phyloP scores from a whole-genome alignment of 106 monocot species.

The Ottelia alismoides region DNA sequence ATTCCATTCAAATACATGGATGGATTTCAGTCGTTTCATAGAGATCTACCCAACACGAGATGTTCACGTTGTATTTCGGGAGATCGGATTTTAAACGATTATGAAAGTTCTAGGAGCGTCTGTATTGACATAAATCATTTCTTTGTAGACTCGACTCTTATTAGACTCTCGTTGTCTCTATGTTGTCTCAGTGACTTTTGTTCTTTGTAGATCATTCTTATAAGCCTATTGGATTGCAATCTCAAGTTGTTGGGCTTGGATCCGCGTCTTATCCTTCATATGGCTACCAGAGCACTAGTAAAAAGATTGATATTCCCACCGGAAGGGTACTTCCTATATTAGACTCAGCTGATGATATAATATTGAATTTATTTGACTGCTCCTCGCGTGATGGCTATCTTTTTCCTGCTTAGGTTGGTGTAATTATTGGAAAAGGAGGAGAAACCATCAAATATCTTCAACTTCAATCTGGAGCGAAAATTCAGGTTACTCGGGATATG shows the following conservation, averaged over 20 bases:
- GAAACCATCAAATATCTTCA: constrained; percentile 88
- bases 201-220: neutral
- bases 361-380: neutral
- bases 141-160: too few relatives aligned
- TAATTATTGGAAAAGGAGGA: constrained; percentile 84
- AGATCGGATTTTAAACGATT: too few relatives aligned
- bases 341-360: neutral
- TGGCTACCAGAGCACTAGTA: constrained; percentile 40
- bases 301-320: constrained; percentile 86
- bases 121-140: too few relatives aligned
- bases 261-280: constrained; percentile 9
- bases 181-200: neutral
- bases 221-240: constrained; percentile 12
- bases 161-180: neutral
- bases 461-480: constrained; percentile 77
- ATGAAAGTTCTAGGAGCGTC: too few relatives aligned
- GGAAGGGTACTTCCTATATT: constrained; percentile 34
- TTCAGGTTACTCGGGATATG: constrained; percentile 74
- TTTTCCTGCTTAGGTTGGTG: constrained; percentile 80
- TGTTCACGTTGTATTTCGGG: too few relatives aligned
- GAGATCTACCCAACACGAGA: too few relatives aligned
- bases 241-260: constrained; percentile 30
- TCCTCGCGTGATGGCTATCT: too few relatives aligned
- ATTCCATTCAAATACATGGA: too few relatives aligned
- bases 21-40: too few relatives aligned